Conservation (phyloP, 2,329 filamentous ascomycete genomes). For the Hymenoscyphus linearis region DNA sequence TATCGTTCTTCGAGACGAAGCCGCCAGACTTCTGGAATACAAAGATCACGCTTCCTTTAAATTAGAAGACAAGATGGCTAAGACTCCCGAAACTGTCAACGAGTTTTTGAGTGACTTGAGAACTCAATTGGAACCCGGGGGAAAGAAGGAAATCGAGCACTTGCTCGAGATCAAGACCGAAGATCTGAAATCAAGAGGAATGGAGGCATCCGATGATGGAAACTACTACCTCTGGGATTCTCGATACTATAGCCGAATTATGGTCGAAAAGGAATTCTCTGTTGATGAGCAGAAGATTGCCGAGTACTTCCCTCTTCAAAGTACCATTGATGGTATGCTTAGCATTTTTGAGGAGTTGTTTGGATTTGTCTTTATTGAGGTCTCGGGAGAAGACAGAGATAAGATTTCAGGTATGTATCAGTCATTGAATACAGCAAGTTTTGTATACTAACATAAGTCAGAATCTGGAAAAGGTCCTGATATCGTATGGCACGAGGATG, state of each 20-base stretch:
- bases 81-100: slow-evolving; percentile 65
- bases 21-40: slow-evolving; percentile 71
- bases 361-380: slow-evolving; percentile 71
- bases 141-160: slow-evolving; percentile 62
- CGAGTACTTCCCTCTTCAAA: slow-evolving; percentile 75
- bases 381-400: slow-evolving; percentile 58
- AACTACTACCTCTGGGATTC: slow-evolving; percentile 82
- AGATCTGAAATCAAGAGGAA: slow-evolving; percentile 55
- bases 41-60: slow-evolving; percentile 69
- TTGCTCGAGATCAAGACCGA: slow-evolving; percentile 70
- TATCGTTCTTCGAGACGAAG: slow-evolving; percentile 70
- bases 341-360: slow-evolving; percentile 80
- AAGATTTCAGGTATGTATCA: slow-evolving; percentile 25
- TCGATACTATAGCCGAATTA: slow-evolving; percentile 72
- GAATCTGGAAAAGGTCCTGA: slow-evolving; percentile 28
- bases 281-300: slow-evolving; percentile 76
- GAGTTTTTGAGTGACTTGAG: slow-evolving; percentile 69
- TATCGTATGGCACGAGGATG: slow-evolving; percentile 77
- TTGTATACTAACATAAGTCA: slow-evolving; percentile 7
- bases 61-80: slow-evolving; percentile 83
- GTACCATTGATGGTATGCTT: slow-evolving; percentile 72
- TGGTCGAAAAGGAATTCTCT: slow-evolving; percentile 74
- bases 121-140: slow-evolving; percentile 61
- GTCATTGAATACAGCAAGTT: neutral
- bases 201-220: slow-evolving; percentile 50